These are phyloP conservation scores for Penicillium antarcticum DNA, from an alignment of 495 filamentous ascomycete species.

Conservation along the genomic window DNA sequence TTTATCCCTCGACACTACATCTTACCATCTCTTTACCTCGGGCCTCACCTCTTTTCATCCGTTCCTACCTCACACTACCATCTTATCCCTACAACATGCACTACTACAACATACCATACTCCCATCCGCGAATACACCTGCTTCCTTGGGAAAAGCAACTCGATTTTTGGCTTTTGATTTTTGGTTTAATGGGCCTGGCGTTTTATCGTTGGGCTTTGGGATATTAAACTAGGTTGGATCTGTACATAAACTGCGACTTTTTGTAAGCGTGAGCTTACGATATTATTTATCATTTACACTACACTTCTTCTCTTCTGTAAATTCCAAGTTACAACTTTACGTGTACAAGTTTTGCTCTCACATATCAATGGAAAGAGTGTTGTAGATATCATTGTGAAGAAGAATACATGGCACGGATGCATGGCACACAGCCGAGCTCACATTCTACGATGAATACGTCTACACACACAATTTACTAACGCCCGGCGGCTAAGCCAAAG, in stretches of 20 bases:
- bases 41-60: background rate
- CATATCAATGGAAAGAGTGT: no score
- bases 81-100: background rate
- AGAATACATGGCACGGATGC: no score
- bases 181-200: background rate
- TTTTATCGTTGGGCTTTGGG: constrained; percentile 4
- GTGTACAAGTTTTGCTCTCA: no score
- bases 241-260: constrained; percentile 3
- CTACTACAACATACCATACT: background rate
- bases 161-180: constrained; percentile 1
- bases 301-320: no score
- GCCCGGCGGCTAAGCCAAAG: no score
- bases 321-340: no score
- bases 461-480: no score
- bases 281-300: no score
- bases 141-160: constrained; percentile 4
- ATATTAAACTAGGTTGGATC: background rate
- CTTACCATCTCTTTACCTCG: background rate
- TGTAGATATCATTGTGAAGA: no score
- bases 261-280: background rate
- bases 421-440: no score
- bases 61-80: background rate
- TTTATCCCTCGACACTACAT: background rate
- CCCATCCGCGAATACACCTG: background rate
- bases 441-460: no score